Base-by-base conservation (phyloP, 1,284 basidiomycete species). In the Rhizoctonia solani region DNA sequence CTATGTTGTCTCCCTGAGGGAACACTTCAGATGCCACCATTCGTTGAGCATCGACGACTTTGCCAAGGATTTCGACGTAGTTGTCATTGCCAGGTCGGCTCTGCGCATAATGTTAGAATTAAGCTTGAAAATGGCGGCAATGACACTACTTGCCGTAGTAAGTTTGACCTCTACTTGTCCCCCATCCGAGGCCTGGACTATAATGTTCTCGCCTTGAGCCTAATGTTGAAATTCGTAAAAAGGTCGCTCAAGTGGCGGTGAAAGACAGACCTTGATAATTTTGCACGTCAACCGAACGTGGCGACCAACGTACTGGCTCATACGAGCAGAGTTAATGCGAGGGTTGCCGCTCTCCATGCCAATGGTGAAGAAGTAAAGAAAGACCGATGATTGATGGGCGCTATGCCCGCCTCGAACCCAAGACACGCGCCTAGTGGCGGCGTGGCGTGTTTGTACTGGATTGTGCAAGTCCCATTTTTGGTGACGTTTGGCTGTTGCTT, bases 31-130 rank as follows among this genome's bases (percentile, higher is more conserved):
- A 61, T 13, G 58, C 58, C 13, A 61, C 46, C 3, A 61, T 11
- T 23, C 46, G 46, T 13, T 34, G 16, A n/a, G 46, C 4, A 32
- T 87, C 82, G 32, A 81, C 69, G 6, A 89, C 90, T 4, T 76
- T 83, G 6, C 92, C 93, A 47, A 95, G 83, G 61, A 95, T 78
- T 76, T 95, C 93, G 50, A 91, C 79, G 69, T 80, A 93, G 5
- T 81, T 78, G 52, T 85, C 85, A 0, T 77, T 76, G 53, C 87
- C 76, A 41, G 80, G 75, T 46, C 80, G 76, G 65, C 80, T 80
- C 85, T 88, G 52, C n/a, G 13, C n/a, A 37, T 30, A 53, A 54
- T 27, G 65, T 41, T 29, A 49, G 29, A 29, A 11, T 27, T 55
- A 27, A 13, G 19, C 50, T 41, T 19, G 29, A 58, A 8, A 30